Percentiles rank a stretch among this genome's conserved stretches.
Evolutionary conservation across 1,284 basidiomycete species (phyloP).

Genomic region (Fistulinella staudtii): DNA sequence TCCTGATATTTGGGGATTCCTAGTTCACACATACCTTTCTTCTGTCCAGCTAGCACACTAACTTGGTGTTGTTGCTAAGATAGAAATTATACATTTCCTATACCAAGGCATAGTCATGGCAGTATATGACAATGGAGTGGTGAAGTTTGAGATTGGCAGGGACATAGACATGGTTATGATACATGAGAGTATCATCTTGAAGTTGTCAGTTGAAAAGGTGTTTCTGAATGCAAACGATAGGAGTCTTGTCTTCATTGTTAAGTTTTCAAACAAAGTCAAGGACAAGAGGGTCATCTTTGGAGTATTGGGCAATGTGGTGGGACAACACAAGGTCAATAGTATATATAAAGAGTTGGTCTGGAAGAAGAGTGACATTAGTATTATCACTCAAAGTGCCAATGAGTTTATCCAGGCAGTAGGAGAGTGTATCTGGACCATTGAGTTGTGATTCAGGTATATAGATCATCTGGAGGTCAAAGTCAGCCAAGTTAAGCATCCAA

Average conservation of each 20-base stretch:
- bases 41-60: too few relatives aligned
- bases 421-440: slow-evolving; percentile 37
- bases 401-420: slow-evolving; percentile 4
- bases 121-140: too few relatives aligned
- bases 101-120: too few relatives aligned
- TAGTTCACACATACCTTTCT: too few relatives aligned
- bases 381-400: neutral
- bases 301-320: neutral
- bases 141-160: neutral
- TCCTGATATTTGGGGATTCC: too few relatives aligned
- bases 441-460: slow-evolving; percentile 35
- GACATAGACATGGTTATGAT: neutral
- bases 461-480: slow-evolving; percentile 33
- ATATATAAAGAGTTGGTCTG: neutral
- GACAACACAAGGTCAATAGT: neutral
- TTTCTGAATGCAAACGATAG: neutral
- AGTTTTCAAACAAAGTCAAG: neutral
- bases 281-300: neutral
- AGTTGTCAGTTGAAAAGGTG: neutral
- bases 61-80: too few relatives aligned
- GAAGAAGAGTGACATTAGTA: neutral
- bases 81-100: too few relatives aligned
- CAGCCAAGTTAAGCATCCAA: too few relatives aligned
- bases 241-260: neutral
- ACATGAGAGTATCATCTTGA: neutral